phyloP scores from a whole-genome alignment of 306 rosid genomes.

The Prunus mume region DNA sequence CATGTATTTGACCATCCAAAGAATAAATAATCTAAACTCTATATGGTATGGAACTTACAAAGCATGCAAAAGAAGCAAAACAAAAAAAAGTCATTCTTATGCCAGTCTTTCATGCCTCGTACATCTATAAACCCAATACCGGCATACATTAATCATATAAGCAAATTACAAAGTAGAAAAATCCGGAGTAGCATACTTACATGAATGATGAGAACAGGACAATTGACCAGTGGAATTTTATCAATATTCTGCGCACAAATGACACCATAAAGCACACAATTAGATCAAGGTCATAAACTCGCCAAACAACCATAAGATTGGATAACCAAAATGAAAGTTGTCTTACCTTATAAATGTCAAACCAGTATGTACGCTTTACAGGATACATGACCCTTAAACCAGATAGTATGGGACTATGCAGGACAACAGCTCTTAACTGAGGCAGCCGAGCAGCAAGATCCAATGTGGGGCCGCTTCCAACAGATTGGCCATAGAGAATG shows the following conservation, averaged over 20 bases:
- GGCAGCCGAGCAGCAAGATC: conserved; percentile 87
- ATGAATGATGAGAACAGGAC: conserved; percentile 91
- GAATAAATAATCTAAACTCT: background rate
- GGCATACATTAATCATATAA: background rate
- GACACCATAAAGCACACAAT: conserved; percentile 20
- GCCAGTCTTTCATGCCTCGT: background rate
- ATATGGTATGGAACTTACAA: background rate
- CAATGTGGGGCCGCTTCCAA: conserved; percentile 95
- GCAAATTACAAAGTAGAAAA: conserved; percentile 15
- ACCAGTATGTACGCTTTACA: conserved; percentile 86
- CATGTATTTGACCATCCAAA: background rate
- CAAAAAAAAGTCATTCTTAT: background rate
- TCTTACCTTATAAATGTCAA: conserved; percentile 87
- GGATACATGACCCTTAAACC: conserved; percentile 98
- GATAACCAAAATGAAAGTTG: conserved; percentile 2
- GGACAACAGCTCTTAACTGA: conserved; percentile 78
- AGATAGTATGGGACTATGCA: conserved; percentile 93
- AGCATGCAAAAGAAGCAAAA: background rate
- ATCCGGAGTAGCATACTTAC: conserved; percentile 49
- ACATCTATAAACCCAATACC: background rate
- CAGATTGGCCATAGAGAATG: conserved; percentile 89
- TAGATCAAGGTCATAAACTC: conserved; percentile 6
- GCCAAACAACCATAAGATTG: conserved; percentile 14
- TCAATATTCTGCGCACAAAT: conserved; percentile 69
- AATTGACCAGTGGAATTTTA: conserved; percentile 77